phyloP scores from a whole-genome alignment of 2,329 filamentous ascomycete genomes.

The Exophiala sp. region DNA sequence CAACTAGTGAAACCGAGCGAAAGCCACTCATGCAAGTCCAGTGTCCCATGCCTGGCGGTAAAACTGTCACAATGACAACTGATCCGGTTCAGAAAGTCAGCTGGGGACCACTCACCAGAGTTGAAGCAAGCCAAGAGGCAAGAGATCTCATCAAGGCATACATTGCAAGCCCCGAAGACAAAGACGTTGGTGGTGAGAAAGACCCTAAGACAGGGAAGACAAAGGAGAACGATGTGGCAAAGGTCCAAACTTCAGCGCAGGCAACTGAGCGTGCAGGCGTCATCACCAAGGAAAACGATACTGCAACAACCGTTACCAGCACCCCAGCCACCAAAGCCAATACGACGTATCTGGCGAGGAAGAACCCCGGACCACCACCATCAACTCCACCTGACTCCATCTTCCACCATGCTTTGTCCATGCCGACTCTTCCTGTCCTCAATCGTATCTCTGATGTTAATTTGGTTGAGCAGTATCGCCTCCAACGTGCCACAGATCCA shows the following conservation, averaged over 20 bases:
- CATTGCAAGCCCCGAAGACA: background rate
- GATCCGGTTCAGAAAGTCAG: slow-evolving; percentile 15
- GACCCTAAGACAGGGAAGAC: background rate
- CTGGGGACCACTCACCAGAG: slow-evolving; percentile 11
- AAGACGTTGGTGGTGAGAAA: background rate
- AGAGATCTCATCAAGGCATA: slow-evolving; percentile 10
- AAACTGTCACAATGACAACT: slow-evolving; percentile 1
- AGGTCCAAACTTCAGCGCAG: background rate
- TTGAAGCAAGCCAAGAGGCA: slow-evolving; percentile 7
- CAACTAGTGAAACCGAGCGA: background rate
- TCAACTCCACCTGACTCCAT: slow-evolving; percentile 10
- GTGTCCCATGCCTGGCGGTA: slow-evolving; percentile 15
- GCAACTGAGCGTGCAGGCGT: background rate
- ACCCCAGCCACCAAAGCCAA: slow-evolving; percentile 3
- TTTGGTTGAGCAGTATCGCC: slow-evolving; percentile 17
- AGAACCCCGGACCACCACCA: slow-evolving; percentile 9
- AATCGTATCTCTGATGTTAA: slow-evolving; percentile 12
- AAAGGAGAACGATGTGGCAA: background rate
- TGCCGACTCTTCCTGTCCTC: slow-evolving; percentile 16
- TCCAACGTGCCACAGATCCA: slow-evolving; percentile 8
- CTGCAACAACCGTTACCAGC: background rate
- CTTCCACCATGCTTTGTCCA: slow-evolving; percentile 9
- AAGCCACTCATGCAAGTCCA: slow-evolving; percentile 9
- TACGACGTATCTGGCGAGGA: background rate
- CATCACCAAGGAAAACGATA: background rate